Evolutionary conservation across 257 asterid species (phyloP).

Genomic region (Fraxinus excelsior): DNA sequence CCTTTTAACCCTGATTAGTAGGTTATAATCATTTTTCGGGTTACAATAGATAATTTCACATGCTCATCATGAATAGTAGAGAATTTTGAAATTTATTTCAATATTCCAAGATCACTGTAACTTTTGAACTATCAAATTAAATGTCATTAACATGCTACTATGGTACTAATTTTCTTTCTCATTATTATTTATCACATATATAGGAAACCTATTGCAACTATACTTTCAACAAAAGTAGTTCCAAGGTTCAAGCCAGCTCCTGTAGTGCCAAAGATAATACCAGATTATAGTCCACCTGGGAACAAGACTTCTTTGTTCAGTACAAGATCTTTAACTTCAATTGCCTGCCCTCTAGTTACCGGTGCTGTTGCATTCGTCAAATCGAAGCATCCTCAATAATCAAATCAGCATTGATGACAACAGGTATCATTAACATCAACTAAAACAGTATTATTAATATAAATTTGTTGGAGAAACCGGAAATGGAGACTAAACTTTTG

Average conservation of each 20-base stretch:
- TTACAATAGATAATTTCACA: too few species aligned
- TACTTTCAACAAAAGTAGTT: slow-evolving; percentile 50
- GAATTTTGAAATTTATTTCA: too few species aligned
- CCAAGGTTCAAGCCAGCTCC: slow-evolving; percentile 58
- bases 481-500: too few species aligned
- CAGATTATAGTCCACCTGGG: slow-evolving; percentile 39
- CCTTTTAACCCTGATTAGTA: too few species aligned
- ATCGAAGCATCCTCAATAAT: slow-evolving; percentile 61
- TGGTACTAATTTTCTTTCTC: not conserved
- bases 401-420: slow-evolving; percentile 77
- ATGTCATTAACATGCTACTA: not conserved
- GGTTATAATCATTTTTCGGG: too few species aligned
- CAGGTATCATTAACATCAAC: slow-evolving; percentile 42
- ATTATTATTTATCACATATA: not conserved
- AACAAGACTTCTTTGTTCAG: slow-evolving; percentile 43
- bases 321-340: slow-evolving; percentile 73
- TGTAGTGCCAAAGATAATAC: slow-evolving; percentile 34
- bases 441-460: too few species aligned
- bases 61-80: too few species aligned
- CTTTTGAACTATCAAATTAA: too few species aligned
- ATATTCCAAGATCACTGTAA: too few species aligned
- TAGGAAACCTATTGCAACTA: slow-evolving; percentile 64
- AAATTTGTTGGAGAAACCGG: too few species aligned
- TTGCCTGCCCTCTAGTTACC: slow-evolving; percentile 85
- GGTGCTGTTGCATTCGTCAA: slow-evolving; percentile 75